Base-by-base conservation (phyloP, 805 yeast species). In the Zygotorulaspora sp. region DNA sequence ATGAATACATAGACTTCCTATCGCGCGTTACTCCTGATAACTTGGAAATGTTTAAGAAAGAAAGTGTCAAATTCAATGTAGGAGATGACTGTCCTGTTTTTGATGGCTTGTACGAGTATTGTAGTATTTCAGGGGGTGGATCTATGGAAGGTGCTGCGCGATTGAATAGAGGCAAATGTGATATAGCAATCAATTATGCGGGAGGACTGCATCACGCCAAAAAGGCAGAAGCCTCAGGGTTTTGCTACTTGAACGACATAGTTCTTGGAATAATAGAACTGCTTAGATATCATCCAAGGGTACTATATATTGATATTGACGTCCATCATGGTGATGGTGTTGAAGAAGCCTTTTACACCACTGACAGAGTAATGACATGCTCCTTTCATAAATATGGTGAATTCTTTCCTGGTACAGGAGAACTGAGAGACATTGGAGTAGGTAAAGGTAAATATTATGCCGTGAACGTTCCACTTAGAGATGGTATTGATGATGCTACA, bases 261-360 rank as follows among this genome's bases (percentile, higher is more conserved):
- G 97, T 88, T 1, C 68, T 90, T 32, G 87, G 95, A 32, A 86
- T 89, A 29, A 68, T 90, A 45, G 87, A 90, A 58, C 70, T 90
- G 28, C 68, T 90, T 44, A 68, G 96, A 36, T 87, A 85, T 47
- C 96, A 89, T 63, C 92, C 96, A 28, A 74, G 97, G 47, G 96
- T 90, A 6, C 70, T 90, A 58, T 90, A 90, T 60, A 84, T 90
- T 38, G 97, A 90, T 62, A 89, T 88, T 40, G 97, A 90, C 61
- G 75, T 90, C 10, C 97, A 90, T 61, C 97, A 90, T 57, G 97
- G 97, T 30, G 97, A 90, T 63, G 97, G 97, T 48, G 97, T 90
- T 13, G 96, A 90, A 62, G 97, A 90, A 62, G 97, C 97, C 1
- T 90, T 90, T 57, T 85, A 90, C 65, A 77, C 92, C 12, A 85